These are phyloP conservation scores for Suillus subluteus DNA, from an alignment of 768 basidiomycete genomes.

Conservation along the genomic window DNA sequence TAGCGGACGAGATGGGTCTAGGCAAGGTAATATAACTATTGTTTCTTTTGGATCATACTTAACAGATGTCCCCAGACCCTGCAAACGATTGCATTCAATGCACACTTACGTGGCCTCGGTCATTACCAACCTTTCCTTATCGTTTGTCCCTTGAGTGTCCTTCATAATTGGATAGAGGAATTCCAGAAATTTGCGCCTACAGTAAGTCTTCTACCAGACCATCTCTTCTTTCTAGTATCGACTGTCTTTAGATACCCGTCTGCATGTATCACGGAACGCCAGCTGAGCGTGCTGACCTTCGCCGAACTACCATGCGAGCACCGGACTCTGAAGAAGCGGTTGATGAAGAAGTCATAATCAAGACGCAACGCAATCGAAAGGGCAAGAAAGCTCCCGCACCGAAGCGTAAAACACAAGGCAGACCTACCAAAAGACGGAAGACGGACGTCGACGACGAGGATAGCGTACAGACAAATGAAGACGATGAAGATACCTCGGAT, in stretches of 20 bases:
- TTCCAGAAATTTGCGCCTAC: slow-evolving; percentile 83
- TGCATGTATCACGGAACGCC: slow-evolving; percentile 91
- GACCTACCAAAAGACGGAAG: slow-evolving; percentile 27
- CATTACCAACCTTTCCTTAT: slow-evolving; percentile 80
- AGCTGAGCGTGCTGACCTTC: slow-evolving; percentile 77
- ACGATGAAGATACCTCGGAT: slow-evolving; percentile 25
- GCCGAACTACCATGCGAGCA: slow-evolving; percentile 60
- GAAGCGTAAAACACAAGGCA: slow-evolving; percentile 16
- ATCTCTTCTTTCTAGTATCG: slow-evolving; percentile 2
- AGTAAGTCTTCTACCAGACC: slow-evolving; percentile 43
- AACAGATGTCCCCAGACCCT: slow-evolving; percentile 63
- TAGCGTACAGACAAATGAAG: slow-evolving; percentile 12
- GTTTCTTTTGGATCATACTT: slow-evolving; percentile 11
- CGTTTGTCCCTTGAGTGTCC: slow-evolving; percentile 90
- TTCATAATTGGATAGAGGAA: slow-evolving; percentile 90
- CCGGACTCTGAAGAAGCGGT: slow-evolving; percentile 29
- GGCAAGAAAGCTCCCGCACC: slow-evolving; percentile 19
- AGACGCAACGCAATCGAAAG: slow-evolving; percentile 24
- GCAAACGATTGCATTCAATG: slow-evolving; percentile 93
- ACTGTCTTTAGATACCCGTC: slow-evolving; percentile 72
- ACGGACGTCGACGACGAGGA: slow-evolving; percentile 13
- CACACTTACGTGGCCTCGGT: slow-evolving; percentile 78
- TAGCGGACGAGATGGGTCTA: slow-evolving; percentile 95
- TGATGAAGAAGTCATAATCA: slow-evolving; percentile 28
- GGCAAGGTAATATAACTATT: slow-evolving; percentile 62